Conservation (phyloP, 1,284 basidiomycete species). For the Fomitopsis schrenkii region DNA sequence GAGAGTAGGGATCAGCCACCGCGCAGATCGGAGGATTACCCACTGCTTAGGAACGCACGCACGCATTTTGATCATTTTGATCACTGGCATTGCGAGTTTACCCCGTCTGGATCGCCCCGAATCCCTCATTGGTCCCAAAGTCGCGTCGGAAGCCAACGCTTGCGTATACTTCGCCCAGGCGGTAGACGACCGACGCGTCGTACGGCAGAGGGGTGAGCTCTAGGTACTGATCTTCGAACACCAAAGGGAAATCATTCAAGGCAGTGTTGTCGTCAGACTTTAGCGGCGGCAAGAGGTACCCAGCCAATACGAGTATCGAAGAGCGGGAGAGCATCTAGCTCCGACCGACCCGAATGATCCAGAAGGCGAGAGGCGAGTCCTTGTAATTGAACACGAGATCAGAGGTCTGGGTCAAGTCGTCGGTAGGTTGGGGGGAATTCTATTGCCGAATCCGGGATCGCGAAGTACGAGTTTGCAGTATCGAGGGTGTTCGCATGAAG, state of each 20-base stretch:
- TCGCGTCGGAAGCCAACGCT: constrained; percentile 65
- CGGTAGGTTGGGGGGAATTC: constrained; percentile 35
- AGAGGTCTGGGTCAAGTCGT: constrained; percentile 34
- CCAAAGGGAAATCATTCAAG: no score
- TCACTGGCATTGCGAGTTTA: constrained; percentile 64
- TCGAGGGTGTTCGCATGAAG: constrained; percentile 79
- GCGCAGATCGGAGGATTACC: background rate
- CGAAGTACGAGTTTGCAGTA: constrained; percentile 56
- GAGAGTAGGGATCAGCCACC: background rate
- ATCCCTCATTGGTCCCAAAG: constrained; percentile 44
- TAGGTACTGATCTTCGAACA: constrained; percentile 18
- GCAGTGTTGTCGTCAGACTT: no score
- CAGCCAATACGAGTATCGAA: constrained; percentile 70
- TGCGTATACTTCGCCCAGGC: constrained; percentile 70
- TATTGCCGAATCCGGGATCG: constrained; percentile 59
- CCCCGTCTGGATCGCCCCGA: constrained; percentile 63
- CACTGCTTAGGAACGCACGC: constrained; percentile 16
- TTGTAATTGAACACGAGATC: constrained; percentile 70
- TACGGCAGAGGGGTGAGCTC: constrained; percentile 54
- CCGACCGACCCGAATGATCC: constrained; percentile 63
- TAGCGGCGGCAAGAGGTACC: constrained; percentile 40
- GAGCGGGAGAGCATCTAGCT: constrained; percentile 52
- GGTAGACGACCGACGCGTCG: constrained; percentile 68
- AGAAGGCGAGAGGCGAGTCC: constrained; percentile 67
- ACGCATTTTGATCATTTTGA: constrained; percentile 61